phyloP scores from a whole-genome alignment of 2,329 filamentous ascomycete genomes.

The Biscogniauxia mediterranea region DNA sequence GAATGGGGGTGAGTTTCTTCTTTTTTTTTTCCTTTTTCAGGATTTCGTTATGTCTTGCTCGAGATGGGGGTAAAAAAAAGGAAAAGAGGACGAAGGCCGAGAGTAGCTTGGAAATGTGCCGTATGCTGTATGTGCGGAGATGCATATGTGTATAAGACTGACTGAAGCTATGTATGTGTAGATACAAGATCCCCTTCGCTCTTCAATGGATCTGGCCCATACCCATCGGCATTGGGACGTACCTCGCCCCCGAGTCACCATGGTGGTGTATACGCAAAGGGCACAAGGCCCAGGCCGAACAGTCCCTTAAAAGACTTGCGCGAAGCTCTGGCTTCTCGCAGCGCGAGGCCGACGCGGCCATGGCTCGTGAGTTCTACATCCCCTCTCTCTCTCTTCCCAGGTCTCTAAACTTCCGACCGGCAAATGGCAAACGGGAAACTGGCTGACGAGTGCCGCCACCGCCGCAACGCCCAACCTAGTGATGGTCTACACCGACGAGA shows the following conservation, averaged over 20 bases:
- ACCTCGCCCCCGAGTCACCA: constrained; percentile 29
- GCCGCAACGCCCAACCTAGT: constrained; percentile 22
- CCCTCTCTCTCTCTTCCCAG: neutral
- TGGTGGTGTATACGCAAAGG: constrained; percentile 30
- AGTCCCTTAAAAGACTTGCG: constrained; percentile 28
- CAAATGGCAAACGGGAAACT: neutral
- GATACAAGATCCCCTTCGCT: constrained; percentile 32
- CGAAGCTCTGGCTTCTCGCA: constrained; percentile 30
- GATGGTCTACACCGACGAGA: constrained; percentile 42
- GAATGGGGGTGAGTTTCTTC: constrained; percentile 28
- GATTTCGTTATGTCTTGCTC: too few relatives aligned
- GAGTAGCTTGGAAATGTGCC: too few relatives aligned
- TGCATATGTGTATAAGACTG: neutral
- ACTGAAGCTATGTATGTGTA: constrained; percentile 1
- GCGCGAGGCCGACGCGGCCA: constrained; percentile 28
- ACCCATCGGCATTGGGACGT: constrained; percentile 29
- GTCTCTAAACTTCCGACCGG: neutral
- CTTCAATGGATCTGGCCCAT: constrained; percentile 33
- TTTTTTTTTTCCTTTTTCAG: too few relatives aligned
- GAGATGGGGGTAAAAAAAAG: too few relatives aligned
- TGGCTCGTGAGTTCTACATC: constrained; percentile 24
- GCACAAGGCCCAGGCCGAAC: constrained; percentile 21
- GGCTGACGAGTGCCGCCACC: neutral
- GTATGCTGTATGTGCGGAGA: too few relatives aligned
- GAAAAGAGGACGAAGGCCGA: too few relatives aligned